phyloP scores from a whole-genome alignment of 208 protist genomes.

The Trypanosoma vivax region DNA sequence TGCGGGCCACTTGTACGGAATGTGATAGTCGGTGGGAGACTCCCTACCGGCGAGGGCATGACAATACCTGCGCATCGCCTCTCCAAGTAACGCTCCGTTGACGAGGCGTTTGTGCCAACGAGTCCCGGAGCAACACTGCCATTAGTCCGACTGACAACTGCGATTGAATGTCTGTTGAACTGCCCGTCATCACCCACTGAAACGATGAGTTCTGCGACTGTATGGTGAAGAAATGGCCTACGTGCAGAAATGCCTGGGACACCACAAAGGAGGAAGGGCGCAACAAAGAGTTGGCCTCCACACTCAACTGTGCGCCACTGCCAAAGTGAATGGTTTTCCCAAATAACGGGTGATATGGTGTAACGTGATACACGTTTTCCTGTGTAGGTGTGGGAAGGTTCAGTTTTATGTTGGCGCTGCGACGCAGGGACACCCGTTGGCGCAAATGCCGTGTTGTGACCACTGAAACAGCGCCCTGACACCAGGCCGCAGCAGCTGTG shows the following conservation, averaged over 20 bases:
- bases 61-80: background rate
- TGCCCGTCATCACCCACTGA: slow-evolving; percentile 1
- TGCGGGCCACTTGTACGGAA: background rate
- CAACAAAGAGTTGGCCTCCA: slow-evolving; percentile 2
- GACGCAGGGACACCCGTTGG: no score
- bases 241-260: slow-evolving; percentile 9
- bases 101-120: no score
- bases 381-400: background rate
- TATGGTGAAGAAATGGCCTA: slow-evolving; percentile 8
- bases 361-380: background rate
- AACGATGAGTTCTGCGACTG: slow-evolving; percentile 4
- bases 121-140: no score
- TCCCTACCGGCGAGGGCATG: background rate
- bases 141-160: no score
- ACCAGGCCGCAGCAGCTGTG: no score
- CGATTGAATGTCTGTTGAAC: no score
- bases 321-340: slow-evolving; percentile 41
- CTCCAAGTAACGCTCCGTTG: no score
- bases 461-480: no score
- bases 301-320: slow-evolving; percentile 52
- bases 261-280: slow-evolving; percentile 53
- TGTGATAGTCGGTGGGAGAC: background rate
- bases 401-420: background rate
- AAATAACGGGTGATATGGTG: slow-evolving; percentile 43
- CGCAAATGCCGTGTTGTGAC: no score